Conservation (phyloP, 768 basidiomycete genomes). For the Tricholoma sp. region DNA sequence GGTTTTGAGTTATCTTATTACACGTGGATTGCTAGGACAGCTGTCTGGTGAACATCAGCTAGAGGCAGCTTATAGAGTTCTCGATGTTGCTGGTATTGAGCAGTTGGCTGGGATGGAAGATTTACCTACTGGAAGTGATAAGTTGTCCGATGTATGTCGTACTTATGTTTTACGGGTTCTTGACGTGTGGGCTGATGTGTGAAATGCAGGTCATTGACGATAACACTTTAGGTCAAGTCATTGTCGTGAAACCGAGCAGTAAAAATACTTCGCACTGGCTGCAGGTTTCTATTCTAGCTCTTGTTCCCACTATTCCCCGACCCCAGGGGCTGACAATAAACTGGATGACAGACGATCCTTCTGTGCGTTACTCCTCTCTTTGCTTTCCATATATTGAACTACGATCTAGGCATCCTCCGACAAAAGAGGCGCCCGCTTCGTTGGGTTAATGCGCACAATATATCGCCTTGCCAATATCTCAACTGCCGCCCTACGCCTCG, state of each 20-base stretch:
- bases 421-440: slow-evolving; percentile 37
- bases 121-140: slow-evolving; percentile 23
- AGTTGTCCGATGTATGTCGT: slow-evolving; percentile 28
- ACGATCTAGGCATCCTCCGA: slow-evolving; percentile 7
- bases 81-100: slow-evolving; percentile 42
- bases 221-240: slow-evolving; percentile 38
- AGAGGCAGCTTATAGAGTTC: slow-evolving; percentile 41
- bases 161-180: not conserved
- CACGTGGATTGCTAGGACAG: slow-evolving; percentile 53
- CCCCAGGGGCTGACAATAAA: slow-evolving; percentile 38
- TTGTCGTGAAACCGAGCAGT: slow-evolving; percentile 58
- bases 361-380: slow-evolving; percentile 26
- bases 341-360: slow-evolving; percentile 42
- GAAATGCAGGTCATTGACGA: slow-evolving; percentile 39
- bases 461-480: slow-evolving; percentile 66
- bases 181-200: not conserved
- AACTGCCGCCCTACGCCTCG: slow-evolving; percentile 40
- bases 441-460: slow-evolving; percentile 54
- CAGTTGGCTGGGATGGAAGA: slow-evolving; percentile 43
- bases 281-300: slow-evolving; percentile 50
- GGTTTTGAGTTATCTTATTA: slow-evolving; percentile 54
- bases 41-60: slow-evolving; percentile 57
- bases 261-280: slow-evolving; percentile 49
- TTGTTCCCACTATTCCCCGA: slow-evolving; percentile 44
- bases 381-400: not conserved